Conservation (phyloP, 768 basidiomycete species). For the Panus rudis region DNA sequence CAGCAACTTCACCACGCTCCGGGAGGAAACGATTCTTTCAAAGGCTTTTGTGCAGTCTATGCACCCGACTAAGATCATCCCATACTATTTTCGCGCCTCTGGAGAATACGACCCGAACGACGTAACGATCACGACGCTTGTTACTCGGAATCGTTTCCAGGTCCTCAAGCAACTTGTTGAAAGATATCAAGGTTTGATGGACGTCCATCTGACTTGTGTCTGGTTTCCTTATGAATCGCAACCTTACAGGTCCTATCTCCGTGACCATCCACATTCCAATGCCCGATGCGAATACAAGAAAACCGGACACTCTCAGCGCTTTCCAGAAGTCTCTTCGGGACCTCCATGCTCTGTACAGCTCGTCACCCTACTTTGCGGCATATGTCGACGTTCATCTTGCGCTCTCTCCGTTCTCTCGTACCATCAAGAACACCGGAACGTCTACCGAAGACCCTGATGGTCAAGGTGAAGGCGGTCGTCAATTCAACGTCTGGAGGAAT, state of each 20-base stretch:
- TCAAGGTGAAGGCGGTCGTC: slow-evolving; percentile 42
- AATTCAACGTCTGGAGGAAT: slow-evolving; percentile 90
- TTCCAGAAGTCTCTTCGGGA: slow-evolving; percentile 45
- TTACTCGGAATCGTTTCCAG: slow-evolving; percentile 72
- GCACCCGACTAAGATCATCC: slow-evolving; percentile 69
- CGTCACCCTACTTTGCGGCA: slow-evolving; percentile 54
- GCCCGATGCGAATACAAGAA: slow-evolving; percentile 18
- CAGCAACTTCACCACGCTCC: slow-evolving; percentile 23
- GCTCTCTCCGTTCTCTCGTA: slow-evolving; percentile 52
- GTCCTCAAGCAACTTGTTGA: slow-evolving; percentile 67
- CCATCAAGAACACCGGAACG: slow-evolving; percentile 11
- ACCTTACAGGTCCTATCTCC: slow-evolving; percentile 65
- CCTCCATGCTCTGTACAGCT: slow-evolving; percentile 59
- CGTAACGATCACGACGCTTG: slow-evolving; percentile 79
- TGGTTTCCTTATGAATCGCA: slow-evolving; percentile 2
- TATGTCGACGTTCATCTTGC: slow-evolving; percentile 85
- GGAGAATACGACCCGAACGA: slow-evolving; percentile 52
- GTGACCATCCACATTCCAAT: slow-evolving; percentile 73
- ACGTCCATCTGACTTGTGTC: background rate
- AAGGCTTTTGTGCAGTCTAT: slow-evolving; percentile 65
- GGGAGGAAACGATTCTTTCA: slow-evolving; percentile 51
- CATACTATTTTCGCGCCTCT: slow-evolving; percentile 73
- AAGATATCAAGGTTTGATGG: slow-evolving; percentile 60
- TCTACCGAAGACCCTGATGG: slow-evolving; percentile 1
- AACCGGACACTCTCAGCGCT: slow-evolving; percentile 4